These are phyloP conservation scores for Cladorrhinum sp. DNA, from an alignment of 2,329 filamentous ascomycete species.

Conservation along the genomic window DNA sequence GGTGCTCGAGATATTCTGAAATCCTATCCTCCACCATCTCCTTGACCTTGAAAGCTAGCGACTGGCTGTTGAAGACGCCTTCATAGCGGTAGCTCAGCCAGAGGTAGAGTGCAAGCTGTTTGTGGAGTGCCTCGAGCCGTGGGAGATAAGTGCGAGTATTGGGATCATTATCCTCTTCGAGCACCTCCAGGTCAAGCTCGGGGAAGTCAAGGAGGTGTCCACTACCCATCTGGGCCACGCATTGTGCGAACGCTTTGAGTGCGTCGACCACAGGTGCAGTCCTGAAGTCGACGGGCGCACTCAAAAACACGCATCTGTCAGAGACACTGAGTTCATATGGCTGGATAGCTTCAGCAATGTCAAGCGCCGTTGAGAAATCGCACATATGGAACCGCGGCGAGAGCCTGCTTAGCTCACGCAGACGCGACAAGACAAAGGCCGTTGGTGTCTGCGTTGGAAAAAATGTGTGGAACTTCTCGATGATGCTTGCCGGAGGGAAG, in stretches of 20 bases:
- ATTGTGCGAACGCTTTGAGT: constrained; percentile 62
- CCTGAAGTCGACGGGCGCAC: constrained; percentile 62
- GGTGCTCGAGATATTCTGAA: constrained; percentile 56
- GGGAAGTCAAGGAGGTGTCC: constrained; percentile 70
- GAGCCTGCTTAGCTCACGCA: constrained; percentile 66
- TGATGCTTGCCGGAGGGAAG: constrained; percentile 64
- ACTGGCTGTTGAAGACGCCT: constrained; percentile 72
- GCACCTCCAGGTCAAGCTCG: constrained; percentile 66
- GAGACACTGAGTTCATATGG: constrained; percentile 63
- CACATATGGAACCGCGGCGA: constrained; percentile 70
- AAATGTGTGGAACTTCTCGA: constrained; percentile 75
- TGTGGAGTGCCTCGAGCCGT: constrained; percentile 74
- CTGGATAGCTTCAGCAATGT: constrained; percentile 73
- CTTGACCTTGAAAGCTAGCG: constrained; percentile 77
- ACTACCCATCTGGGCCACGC: constrained; percentile 63
- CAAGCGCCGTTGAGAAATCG: constrained; percentile 57
- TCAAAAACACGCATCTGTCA: constrained; percentile 74
- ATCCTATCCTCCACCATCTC: constrained; percentile 73
- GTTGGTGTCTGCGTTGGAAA: constrained; percentile 80
- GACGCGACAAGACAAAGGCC: constrained; percentile 73
- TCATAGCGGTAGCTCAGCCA: constrained; percentile 91
- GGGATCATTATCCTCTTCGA: constrained; percentile 54
- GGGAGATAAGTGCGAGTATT: constrained; percentile 55
- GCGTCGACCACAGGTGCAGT: constrained; percentile 42
- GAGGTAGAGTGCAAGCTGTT: constrained; percentile 77